These are phyloP conservation scores for Alloteropsis angusta DNA, from an alignment of 202 grass and related monocot species.

Conservation along the genomic window DNA sequence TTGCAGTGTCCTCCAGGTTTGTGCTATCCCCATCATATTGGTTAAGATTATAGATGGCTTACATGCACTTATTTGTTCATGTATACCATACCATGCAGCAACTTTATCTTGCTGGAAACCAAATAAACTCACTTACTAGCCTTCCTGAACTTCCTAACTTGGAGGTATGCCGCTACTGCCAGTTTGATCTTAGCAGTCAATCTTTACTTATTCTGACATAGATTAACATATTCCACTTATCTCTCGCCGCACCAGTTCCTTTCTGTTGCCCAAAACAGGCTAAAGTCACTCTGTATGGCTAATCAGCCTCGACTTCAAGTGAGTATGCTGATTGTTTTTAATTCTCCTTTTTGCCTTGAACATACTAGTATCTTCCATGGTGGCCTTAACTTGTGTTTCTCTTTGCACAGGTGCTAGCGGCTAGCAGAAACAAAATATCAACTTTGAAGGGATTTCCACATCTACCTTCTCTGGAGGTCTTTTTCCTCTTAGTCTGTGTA, in stretches of 20 bases:
- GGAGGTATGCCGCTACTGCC: slow-evolving; percentile 57
- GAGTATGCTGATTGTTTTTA: slow-evolving; percentile 20
- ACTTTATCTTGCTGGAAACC: slow-evolving; percentile 99
- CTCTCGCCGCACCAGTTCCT: slow-evolving; percentile 65
- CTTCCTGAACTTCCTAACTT: slow-evolving; percentile 88
- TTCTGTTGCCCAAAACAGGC: slow-evolving; percentile 90
- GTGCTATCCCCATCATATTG: slow-evolving; percentile 18
- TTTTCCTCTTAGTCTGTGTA: neutral
- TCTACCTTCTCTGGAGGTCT: slow-evolving; percentile 82
- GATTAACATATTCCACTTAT: slow-evolving; percentile 17
- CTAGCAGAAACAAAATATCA: slow-evolving; percentile 95
- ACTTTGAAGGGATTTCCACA: slow-evolving; percentile 88
- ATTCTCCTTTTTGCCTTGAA: slow-evolving; percentile 4
- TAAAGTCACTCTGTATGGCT: slow-evolving; percentile 79
- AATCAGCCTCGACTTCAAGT: slow-evolving; percentile 86
- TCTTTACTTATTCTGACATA: slow-evolving; percentile 21
- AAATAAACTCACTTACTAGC: slow-evolving; percentile 83
- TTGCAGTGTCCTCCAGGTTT: slow-evolving; percentile 81
- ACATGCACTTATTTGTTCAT: slow-evolving; percentile 32
- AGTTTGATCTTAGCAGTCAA: slow-evolving; percentile 16
- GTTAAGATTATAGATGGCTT: slow-evolving; percentile 15
- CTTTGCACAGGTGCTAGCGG: slow-evolving; percentile 63
- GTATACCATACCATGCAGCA: slow-evolving; percentile 53
- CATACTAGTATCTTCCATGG: slow-evolving; percentile 2
- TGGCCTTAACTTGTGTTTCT: slow-evolving; percentile 23